Evolutionary conservation across 1,139 yeast genomes (phyloP).

Genomic region (Pichia sp.): DNA sequence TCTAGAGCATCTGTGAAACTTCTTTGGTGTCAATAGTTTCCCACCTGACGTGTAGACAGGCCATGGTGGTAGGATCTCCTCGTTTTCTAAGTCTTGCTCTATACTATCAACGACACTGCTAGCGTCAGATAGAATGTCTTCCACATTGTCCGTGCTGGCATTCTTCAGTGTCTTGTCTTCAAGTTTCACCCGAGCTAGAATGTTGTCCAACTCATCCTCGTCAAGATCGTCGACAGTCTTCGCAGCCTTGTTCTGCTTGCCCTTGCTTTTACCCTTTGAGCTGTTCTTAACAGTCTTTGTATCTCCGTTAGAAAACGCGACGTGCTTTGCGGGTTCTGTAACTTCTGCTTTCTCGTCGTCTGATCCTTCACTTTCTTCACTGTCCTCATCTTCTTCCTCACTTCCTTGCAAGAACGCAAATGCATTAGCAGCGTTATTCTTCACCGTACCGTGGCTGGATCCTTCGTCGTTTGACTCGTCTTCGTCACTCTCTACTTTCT

Average conservation of each 20-base stretch:
- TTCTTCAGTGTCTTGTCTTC: conserved; percentile 14
- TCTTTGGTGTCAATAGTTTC: conserved; percentile 42
- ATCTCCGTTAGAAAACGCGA: conserved; percentile 20
- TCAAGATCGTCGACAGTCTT: conserved; percentile 20
- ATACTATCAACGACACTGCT: conserved; percentile 17
- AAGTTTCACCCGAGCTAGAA: conserved; percentile 16
- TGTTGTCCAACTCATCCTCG: conserved; percentile 20
- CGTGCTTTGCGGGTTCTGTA: conserved; percentile 5
- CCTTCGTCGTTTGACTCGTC: conserved; percentile 17
- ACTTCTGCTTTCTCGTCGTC: conserved; percentile 1
- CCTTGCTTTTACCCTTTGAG: conserved; percentile 1
- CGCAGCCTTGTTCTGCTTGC: conserved; percentile 11
- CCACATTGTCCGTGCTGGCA: conserved; percentile 19
- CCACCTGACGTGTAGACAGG: conserved; percentile 39
- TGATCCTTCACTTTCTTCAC: conserved; percentile 18
- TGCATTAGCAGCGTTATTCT: conserved; percentile 38
- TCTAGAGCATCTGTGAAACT: conserved; percentile 37
- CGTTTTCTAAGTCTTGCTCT: conserved; percentile 21
- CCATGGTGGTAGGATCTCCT: conserved; percentile 29
- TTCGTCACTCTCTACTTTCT: conserved; percentile 16
- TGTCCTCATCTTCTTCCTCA: conserved; percentile 35
- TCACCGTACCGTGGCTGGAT: background rate
- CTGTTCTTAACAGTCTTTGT: background rate
- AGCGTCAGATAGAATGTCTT: conserved; percentile 7
- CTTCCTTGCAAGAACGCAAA: conserved; percentile 49